Conservation (phyloP, 306 rosid genomes). For the Cucurbita argyrosperma region DNA sequence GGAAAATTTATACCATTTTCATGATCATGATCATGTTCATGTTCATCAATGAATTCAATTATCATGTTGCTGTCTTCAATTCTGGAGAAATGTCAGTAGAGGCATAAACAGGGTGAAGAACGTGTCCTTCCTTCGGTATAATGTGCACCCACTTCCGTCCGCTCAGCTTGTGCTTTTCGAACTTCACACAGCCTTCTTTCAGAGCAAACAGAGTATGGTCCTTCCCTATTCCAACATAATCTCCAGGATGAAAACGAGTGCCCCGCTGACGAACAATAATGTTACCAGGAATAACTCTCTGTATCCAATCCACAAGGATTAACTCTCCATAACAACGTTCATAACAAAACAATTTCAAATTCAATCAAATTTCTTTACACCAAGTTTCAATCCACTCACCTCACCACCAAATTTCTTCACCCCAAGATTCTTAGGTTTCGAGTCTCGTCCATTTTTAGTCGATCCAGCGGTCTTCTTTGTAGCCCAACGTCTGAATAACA, state of each 20-base stretch:
- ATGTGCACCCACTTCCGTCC: slow-evolving; percentile 79
- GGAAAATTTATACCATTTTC: background rate
- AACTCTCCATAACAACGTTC: background rate
- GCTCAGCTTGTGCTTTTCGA: slow-evolving; percentile 57
- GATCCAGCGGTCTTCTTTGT: slow-evolving; percentile 76
- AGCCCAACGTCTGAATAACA: slow-evolving; percentile 82
- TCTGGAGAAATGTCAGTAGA: slow-evolving; percentile 18
- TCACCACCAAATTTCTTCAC: slow-evolving; percentile 90
- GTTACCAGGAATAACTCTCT: slow-evolving; percentile 84
- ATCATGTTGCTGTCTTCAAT: slow-evolving; percentile 2
- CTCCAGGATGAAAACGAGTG: slow-evolving; percentile 85
- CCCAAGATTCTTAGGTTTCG: slow-evolving; percentile 83
- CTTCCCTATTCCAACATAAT: slow-evolving; percentile 75
- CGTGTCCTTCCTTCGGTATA: slow-evolving; percentile 76
- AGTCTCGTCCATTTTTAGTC: slow-evolving; percentile 85
- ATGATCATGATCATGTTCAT: background rate
- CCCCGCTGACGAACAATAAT: slow-evolving; percentile 81
- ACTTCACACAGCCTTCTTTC: slow-evolving; percentile 75
- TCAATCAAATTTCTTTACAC: slow-evolving; percentile 70
- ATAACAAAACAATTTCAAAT: background rate
- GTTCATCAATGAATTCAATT: background rate
- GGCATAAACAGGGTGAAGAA: slow-evolving; percentile 64
- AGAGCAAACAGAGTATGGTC: slow-evolving; percentile 77
- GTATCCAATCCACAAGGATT: slow-evolving; percentile 13
- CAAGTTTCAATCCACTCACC: slow-evolving; percentile 58